Evolutionary conservation across 305 asterid species (phyloP), one percentile per base, ranked within the genome.

Genomic region (Fraxinus latifolia): DNA sequence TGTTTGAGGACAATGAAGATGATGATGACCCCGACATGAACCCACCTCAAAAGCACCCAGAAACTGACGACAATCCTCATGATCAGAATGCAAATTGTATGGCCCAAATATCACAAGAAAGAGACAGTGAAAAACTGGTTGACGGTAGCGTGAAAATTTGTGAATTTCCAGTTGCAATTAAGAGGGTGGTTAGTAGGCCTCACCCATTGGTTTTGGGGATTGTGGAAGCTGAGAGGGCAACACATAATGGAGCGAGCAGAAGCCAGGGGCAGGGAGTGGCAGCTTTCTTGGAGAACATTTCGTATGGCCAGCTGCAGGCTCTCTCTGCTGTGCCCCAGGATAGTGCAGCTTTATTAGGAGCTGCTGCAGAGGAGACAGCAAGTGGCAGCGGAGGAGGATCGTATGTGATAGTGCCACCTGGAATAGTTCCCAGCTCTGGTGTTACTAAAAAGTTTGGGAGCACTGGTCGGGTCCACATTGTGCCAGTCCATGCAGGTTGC

Each of bases 401-500:
- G 0, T 90, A 89, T 85, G 98, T 96, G 85, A 93, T 94, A 68
- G 76, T 82, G 1, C 99, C 97, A 62, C 98, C 98, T 7, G 83
- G 86, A 85, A 93, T 96, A 75, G 82, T 82, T 86, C 90, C 95
- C 23, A 98, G 97, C 15, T 80, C 81, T 21, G 99, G 99, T 55
- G 89, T 93, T 12, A 55, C 86, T 74, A 96, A 92, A 87, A 82
- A 87, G 87, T 88, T 93, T 75, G 98, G 99, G 42, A 90, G 89
- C 84, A 96, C 98, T 19, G 92, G 88, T 39, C 91, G 97, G 72
- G 86, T 91, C 67, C 99, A 91, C 87, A 91, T 90, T 68, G 87
- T 96, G 77, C 98, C 99, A 73, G 91, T 89, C 74, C 98, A 96
- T 83, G 90, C 98, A 92, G 99, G 99, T 95, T 80, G 58, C 84